phyloP scores from a whole-genome alignment of 495 filamentous ascomycete species.

The Filosporella fistucella region DNA sequence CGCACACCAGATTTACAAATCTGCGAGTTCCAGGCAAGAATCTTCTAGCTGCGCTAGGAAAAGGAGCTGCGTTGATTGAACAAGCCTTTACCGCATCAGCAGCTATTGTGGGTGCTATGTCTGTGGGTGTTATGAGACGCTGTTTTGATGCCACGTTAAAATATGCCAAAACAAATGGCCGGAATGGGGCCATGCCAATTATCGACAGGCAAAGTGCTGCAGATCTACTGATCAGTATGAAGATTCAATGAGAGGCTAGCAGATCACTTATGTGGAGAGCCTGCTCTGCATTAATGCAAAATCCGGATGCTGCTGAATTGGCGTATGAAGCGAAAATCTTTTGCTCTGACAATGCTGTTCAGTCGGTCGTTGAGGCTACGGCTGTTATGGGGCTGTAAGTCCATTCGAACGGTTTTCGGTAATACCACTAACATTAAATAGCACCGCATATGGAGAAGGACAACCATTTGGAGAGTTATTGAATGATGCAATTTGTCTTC shows the following conservation, averaged over 20 bases:
- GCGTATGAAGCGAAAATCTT: constrained; percentile 47
- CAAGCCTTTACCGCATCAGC: constrained; percentile 39
- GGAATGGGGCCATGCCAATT: constrained; percentile 37
- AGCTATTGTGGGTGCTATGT: constrained; percentile 47
- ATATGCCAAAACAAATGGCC: constrained; percentile 40
- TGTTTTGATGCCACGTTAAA: constrained; percentile 45
- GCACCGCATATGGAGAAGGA: constrained; percentile 36
- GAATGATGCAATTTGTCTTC: constrained; percentile 43
- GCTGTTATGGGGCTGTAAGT: constrained; percentile 43
- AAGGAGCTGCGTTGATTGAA: constrained; percentile 32
- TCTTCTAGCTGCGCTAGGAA: constrained; percentile 39
- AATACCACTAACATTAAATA: constrained; percentile 11
- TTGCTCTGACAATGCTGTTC: constrained; percentile 42
- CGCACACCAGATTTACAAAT: constrained; percentile 41
- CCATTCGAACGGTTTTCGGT: not conserved
- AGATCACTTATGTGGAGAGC: constrained; percentile 49
- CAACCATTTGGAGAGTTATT: constrained; percentile 41
- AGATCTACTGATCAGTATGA: constrained; percentile 48
- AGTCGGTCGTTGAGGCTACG: constrained; percentile 42
- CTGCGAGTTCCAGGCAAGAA: constrained; percentile 43
- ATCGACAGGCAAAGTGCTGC: constrained; percentile 44
- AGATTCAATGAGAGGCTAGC: constrained; percentile 47
- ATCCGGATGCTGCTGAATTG: constrained; percentile 35
- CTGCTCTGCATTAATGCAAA: constrained; percentile 33
- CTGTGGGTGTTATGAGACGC: constrained; percentile 47